Base-by-base conservation (phyloP, 148 eudicot genomes). In the Agrostemma githago region DNA sequence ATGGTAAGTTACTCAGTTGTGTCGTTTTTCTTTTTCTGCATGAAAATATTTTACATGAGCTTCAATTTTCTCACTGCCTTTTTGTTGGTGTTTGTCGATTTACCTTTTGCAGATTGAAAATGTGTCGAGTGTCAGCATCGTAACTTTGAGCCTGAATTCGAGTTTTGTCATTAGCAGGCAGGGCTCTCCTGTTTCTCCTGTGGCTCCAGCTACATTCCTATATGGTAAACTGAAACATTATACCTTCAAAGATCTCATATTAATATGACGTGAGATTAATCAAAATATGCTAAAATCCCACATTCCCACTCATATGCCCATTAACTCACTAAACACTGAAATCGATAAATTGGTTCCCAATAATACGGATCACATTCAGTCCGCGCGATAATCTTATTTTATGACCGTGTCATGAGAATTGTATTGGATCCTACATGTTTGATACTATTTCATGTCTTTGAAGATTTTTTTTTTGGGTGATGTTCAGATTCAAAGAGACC, bases 401-500 rank as follows among this genome's bases (percentile, higher is more conserved):
- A 8, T 6, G 56, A 51, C 56, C 56, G 4, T 48, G 53, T 48
- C 53, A 48, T 3, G 53, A 48, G 53, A 48, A 48, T 48, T 48
- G 14, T 48, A 40, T 34, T 51, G 43, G 4, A 16, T 21, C 34
- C 19, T 46, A n/a, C 39, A 9, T 38, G 37, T 66, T 9, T 26
- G 34, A 26, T 26, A 26, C 34, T 26, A 26, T 26, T 26, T 12
- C 2, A 53, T 67, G 58, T 57, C 20, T 68, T 80, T 41, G 62
- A 61, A 63, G 66, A 54, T 20, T 34, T 51, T 43, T 43, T 51
- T 38, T 70, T 54, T 62, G 4, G 76, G 60, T 80, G 43, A 72
- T 77, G 74, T 78, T 74, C 84, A 95, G 99, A 95, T 89, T 80
- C 92, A 34, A 80, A 81, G 77, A 87, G 96, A 78, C 92, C 97